These are phyloP conservation scores for Microdochium nivale DNA, from an alignment of 2,329 filamentous ascomycete species.

Conservation along the genomic window DNA sequence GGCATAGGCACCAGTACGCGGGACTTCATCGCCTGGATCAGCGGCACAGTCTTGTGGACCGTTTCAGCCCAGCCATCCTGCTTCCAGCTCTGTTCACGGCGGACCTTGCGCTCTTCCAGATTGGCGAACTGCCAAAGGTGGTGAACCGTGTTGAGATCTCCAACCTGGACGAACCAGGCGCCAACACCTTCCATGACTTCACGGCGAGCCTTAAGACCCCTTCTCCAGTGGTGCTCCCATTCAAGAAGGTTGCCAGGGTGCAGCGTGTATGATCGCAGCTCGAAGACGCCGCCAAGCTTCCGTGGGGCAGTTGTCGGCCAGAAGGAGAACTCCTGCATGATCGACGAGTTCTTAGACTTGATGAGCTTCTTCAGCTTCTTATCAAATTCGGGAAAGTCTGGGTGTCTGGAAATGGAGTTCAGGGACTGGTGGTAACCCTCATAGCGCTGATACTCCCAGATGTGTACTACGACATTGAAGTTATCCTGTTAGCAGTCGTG, in stretches of 20 bases:
- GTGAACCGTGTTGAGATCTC: constrained; percentile 94
- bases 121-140: constrained; percentile 99
- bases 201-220: constrained; percentile 78
- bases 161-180: constrained; percentile 98
- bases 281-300: constrained; percentile 84
- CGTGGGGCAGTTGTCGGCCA: constrained; percentile 94
- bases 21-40: constrained; percentile 96
- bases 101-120: constrained; percentile 81
- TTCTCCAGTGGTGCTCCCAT: constrained; percentile 98
- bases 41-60: constrained; percentile 94
- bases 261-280: constrained; percentile 91
- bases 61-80: constrained; percentile 95
- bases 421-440: constrained; percentile 90
- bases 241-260: constrained; percentile 93
- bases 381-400: constrained; percentile 79
- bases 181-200: constrained; percentile 99
- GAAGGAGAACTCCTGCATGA: constrained; percentile 99
- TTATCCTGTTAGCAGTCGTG: background rate
- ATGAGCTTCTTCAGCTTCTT: constrained; percentile 79
- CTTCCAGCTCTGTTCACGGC: constrained; percentile 90
- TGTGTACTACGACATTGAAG: constrained; percentile 61
- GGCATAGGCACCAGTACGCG: constrained; percentile 88
- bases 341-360: constrained; percentile 71
- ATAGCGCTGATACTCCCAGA: constrained; percentile 99
- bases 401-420: constrained; percentile 72